A percentile compares a stretch with the other conserved stretches of the same genome.
phyloP scores from a whole-genome alignment of 148 eudicot genomes.

The Heliamphora exappendiculata region DNA sequence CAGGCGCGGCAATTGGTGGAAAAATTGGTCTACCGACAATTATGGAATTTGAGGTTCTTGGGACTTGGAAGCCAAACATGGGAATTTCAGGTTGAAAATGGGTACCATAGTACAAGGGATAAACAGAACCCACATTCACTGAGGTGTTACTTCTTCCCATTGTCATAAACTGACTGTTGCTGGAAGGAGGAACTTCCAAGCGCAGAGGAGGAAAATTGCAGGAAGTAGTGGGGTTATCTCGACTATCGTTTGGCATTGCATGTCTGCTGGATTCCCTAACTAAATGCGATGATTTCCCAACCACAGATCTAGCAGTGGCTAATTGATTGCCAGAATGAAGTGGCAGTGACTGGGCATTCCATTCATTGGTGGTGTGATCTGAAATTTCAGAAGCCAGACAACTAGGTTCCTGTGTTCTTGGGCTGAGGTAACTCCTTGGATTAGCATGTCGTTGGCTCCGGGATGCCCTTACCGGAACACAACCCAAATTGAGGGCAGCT shows the following conservation, averaged over 20 bases:
- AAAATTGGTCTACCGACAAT: slow-evolving; percentile 68
- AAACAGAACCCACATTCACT: slow-evolving; percentile 33
- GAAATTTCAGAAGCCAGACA: slow-evolving; percentile 21
- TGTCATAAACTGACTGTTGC: slow-evolving; percentile 18
- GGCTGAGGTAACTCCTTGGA: slow-evolving; percentile 67
- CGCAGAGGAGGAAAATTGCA: slow-evolving; percentile 20
- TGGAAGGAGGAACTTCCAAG: slow-evolving; percentile 19
- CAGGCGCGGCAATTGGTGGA: slow-evolving; percentile 34
- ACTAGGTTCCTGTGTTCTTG: slow-evolving; percentile 42
- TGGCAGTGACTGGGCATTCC: slow-evolving; percentile 26
- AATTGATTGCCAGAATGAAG: slow-evolving; percentile 31
- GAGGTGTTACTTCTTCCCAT: slow-evolving; percentile 25
- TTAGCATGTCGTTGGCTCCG: slow-evolving; percentile 71
- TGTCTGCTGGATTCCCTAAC: slow-evolving; percentile 24
- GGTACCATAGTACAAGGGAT: slow-evolving; percentile 69
- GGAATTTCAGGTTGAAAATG: slow-evolving; percentile 30
- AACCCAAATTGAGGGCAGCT: slow-evolving; percentile 97
- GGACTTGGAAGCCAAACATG: slow-evolving; percentile 24
- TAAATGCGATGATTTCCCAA: slow-evolving; percentile 21
- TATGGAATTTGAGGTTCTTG: slow-evolving; percentile 36
- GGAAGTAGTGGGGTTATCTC: slow-evolving; percentile 17
- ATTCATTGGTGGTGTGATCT: slow-evolving; percentile 20
- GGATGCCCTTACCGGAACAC: slow-evolving; percentile 78
- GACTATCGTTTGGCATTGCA: slow-evolving; percentile 15
- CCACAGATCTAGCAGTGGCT: slow-evolving; percentile 23